Conservation (phyloP, 306 rosid species). For the Citrullus mucosospermus region DNA sequence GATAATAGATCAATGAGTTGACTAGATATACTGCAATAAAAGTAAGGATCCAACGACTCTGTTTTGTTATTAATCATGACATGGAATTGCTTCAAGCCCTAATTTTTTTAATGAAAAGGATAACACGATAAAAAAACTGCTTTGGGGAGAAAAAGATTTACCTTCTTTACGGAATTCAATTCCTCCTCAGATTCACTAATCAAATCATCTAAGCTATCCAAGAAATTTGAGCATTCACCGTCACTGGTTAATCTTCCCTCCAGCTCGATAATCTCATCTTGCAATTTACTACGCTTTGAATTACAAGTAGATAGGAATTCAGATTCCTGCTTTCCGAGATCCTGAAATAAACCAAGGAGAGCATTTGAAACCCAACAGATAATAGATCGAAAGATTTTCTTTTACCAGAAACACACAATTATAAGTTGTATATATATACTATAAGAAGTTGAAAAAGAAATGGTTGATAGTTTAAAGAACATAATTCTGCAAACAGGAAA, state of each 20-base stretch:
- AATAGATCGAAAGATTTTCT: not conserved
- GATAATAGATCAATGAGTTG: not conserved
- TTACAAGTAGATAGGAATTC: constrained; percentile 25
- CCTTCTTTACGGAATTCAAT: constrained; percentile 52
- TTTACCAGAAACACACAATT: not conserved
- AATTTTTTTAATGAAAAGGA: not conserved
- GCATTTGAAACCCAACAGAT: not conserved
- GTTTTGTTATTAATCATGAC: not conserved
- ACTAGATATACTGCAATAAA: not conserved
- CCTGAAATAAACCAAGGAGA: constrained; percentile 27
- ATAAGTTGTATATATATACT: not conserved
- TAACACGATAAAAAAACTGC: not conserved
- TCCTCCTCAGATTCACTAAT: constrained; percentile 34
- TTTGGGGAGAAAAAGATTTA: constrained; percentile 14
- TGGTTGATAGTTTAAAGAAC: not conserved
- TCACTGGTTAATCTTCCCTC: constrained; percentile 37
- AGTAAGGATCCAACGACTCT: not conserved
- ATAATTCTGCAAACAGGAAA: not conserved
- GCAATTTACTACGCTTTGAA: constrained; percentile 28
- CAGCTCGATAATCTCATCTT: constrained; percentile 38
- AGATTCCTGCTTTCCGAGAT: constrained; percentile 47
- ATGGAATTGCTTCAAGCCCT: not conserved
- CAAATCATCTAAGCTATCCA: constrained; percentile 30
- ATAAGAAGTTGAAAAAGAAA: not conserved
- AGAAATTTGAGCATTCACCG: constrained; percentile 20